Percentiles rank a stretch among this genome's conserved stretches.
phyloP scores from a whole-genome alignment of 2,329 filamentous ascomycete genomes.

The Ophiosphaerella narmari region DNA sequence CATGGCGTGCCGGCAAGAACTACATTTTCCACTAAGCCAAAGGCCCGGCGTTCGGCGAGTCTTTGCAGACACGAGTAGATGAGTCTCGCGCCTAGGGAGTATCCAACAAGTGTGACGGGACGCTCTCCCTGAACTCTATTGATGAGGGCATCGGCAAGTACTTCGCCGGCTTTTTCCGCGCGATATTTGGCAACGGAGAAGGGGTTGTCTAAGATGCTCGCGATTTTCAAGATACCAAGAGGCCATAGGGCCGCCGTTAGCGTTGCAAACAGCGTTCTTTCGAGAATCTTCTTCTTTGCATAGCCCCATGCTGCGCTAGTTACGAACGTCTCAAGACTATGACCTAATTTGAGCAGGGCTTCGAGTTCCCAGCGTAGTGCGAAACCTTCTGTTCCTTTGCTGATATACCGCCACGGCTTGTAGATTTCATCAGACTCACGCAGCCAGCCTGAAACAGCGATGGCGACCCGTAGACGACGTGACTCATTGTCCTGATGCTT shows the following conservation, averaged over 20 bases:
- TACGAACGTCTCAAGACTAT: constrained; percentile 75
- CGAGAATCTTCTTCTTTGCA: constrained; percentile 76
- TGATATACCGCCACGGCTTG: constrained; percentile 78
- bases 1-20: constrained; percentile 82
- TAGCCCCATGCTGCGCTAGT: constrained; percentile 80
- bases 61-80: constrained; percentile 81
- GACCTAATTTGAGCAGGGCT: constrained; percentile 75
- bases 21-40: constrained; percentile 81
- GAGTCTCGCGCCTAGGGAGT: constrained; percentile 78
- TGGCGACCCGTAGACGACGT: constrained; percentile 70
- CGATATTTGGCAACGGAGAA: constrained; percentile 77
- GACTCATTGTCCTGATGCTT: constrained; percentile 56
- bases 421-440: constrained; percentile 72
- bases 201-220: constrained; percentile 74
- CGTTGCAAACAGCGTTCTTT: constrained; percentile 57
- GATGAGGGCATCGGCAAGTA: constrained; percentile 81
- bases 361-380: constrained; percentile 83
- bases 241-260: constrained; percentile 56
- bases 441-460: constrained; percentile 83
- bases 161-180: constrained; percentile 77
- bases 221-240: constrained; percentile 52
- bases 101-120: constrained; percentile 79
- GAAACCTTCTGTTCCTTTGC: constrained; percentile 76
- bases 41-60: constrained; percentile 77
- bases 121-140: constrained; percentile 82